These are phyloP conservation scores for Clonostachys solani DNA, from an alignment of 2,329 filamentous ascomycete genomes.

Conservation along the genomic window DNA sequence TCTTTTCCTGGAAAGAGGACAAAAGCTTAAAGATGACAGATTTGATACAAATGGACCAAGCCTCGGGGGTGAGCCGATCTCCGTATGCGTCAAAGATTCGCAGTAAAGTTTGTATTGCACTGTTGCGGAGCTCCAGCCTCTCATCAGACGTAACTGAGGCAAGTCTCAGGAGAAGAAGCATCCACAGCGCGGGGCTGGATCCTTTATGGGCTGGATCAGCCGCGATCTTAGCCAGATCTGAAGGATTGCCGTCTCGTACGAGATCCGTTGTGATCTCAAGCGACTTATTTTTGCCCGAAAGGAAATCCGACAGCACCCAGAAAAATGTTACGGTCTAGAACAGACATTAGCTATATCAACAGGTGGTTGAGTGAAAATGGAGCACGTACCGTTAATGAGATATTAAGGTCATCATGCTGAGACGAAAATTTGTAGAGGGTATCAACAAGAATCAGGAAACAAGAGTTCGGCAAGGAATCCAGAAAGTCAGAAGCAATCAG, in stretches of 20 bases:
- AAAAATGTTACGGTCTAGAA: slow-evolving; percentile 83
- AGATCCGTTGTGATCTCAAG: slow-evolving; percentile 55
- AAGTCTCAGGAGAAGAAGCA: slow-evolving; percentile 68
- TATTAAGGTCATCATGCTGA: slow-evolving; percentile 89
- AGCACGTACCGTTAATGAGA: slow-evolving; percentile 74
- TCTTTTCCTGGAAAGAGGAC: slow-evolving; percentile 59
- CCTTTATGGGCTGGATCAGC: slow-evolving; percentile 53
- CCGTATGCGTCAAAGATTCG: slow-evolving; percentile 91
- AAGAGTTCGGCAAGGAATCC: slow-evolving; percentile 64
- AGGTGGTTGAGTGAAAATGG: background rate
- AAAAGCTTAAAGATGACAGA: slow-evolving; percentile 77
- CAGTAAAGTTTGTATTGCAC: slow-evolving; percentile 85
- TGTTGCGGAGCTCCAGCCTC: slow-evolving; percentile 73
- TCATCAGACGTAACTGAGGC: slow-evolving; percentile 69
- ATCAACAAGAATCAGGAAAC: slow-evolving; percentile 74
- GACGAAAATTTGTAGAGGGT: slow-evolving; percentile 85
- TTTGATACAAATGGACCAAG: slow-evolving; percentile 81
- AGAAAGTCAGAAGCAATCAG: slow-evolving; percentile 95
- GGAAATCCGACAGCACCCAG: slow-evolving; percentile 89
- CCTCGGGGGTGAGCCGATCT: slow-evolving; percentile 69
- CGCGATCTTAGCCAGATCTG: slow-evolving; percentile 54
- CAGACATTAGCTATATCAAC: background rate
- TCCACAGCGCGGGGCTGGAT: slow-evolving; percentile 72
- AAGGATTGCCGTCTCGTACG: slow-evolving; percentile 41
- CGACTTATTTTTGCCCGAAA: slow-evolving; percentile 57